Conservation (phyloP, 331 rosid species). For the Stylosanthes scabra region DNA sequence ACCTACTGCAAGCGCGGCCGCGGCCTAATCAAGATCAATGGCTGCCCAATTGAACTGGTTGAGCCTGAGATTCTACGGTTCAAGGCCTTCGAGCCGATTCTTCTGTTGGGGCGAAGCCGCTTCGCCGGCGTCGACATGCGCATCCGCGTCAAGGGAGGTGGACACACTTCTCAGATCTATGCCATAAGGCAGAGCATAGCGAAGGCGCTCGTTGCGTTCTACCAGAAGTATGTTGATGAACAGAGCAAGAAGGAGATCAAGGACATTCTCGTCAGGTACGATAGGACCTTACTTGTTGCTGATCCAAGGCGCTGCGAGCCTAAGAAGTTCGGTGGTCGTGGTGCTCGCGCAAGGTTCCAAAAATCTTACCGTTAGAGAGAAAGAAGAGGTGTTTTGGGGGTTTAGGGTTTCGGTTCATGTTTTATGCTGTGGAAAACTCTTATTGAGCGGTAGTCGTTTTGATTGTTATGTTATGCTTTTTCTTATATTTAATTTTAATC, state of each 20-base stretch:
- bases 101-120: conserved; percentile 70
- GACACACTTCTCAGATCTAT: conserved; percentile 88
- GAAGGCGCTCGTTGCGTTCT: conserved; percentile 77
- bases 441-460: conserved; percentile 10
- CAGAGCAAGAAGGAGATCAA: conserved; percentile 93
- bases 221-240: conserved; percentile 89
- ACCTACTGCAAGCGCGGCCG: conserved; percentile 89
- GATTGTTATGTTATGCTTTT: neutral
- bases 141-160: conserved; percentile 87
- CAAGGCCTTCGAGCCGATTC: conserved; percentile 90
- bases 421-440: conserved; percentile 39
- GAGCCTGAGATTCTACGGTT: conserved; percentile 89
- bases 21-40: conserved; percentile 87
- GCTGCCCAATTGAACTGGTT: conserved; percentile 80
- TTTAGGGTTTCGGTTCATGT: conserved; percentile 39
- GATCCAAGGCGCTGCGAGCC: conserved; percentile 95
- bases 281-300: conserved; percentile 78
- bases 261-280: conserved; percentile 82
- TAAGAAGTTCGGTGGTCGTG: conserved; percentile 97
- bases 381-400: neutral
- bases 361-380: conserved; percentile 77
- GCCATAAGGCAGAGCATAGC: conserved; percentile 92
- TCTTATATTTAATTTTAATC: neutral
- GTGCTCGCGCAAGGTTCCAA: conserved; percentile 93
- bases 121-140: conserved; percentile 85